Conservation (phyloP, 768 basidiomycete species). For the Boletus pseudopeckii region DNA sequence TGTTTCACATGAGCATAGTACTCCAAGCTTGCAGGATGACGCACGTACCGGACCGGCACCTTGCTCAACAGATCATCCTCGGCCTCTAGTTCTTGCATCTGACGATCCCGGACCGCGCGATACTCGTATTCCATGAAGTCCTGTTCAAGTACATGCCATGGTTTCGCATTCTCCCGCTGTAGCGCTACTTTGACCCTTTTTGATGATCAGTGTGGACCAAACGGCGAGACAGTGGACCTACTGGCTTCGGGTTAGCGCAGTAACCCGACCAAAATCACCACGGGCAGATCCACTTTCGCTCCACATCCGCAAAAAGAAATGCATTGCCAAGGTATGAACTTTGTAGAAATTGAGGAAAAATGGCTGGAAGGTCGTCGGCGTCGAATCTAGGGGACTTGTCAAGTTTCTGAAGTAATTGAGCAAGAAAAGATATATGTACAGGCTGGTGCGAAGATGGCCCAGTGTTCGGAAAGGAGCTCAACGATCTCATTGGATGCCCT, state of each 20-base stretch:
- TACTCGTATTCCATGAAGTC: constrained; percentile 83
- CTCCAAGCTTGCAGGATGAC: not conserved
- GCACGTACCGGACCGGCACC: constrained; percentile 72
- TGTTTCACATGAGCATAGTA: constrained; percentile 30
- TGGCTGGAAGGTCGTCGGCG: constrained; percentile 77
- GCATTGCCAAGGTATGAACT: constrained; percentile 75
- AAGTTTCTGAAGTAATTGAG: not conserved
- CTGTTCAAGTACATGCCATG: constrained; percentile 81
- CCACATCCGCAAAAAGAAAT: constrained; percentile 94
- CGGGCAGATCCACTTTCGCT: constrained; percentile 75
- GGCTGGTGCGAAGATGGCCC: constrained; percentile 81
- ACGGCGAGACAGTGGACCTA: constrained; percentile 37
- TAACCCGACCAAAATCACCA: constrained; percentile 76
- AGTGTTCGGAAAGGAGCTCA: constrained; percentile 79
- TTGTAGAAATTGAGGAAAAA: constrained; percentile 84
- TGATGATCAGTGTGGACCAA: not conserved
- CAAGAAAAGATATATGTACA: constrained; percentile 46
- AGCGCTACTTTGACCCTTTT: constrained; percentile 73
- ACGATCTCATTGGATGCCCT: constrained; percentile 84
- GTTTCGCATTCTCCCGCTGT: constrained; percentile 65
- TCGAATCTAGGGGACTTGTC: constrained; percentile 48
- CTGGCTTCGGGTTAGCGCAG: constrained; percentile 81
- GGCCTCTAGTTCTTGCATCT: constrained; percentile 85
- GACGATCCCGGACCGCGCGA: constrained; percentile 78
- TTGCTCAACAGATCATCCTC: constrained; percentile 88